Base-by-base conservation (phyloP, 1,284 basidiomycete species). In the Sporisorium graminicola region DNA sequence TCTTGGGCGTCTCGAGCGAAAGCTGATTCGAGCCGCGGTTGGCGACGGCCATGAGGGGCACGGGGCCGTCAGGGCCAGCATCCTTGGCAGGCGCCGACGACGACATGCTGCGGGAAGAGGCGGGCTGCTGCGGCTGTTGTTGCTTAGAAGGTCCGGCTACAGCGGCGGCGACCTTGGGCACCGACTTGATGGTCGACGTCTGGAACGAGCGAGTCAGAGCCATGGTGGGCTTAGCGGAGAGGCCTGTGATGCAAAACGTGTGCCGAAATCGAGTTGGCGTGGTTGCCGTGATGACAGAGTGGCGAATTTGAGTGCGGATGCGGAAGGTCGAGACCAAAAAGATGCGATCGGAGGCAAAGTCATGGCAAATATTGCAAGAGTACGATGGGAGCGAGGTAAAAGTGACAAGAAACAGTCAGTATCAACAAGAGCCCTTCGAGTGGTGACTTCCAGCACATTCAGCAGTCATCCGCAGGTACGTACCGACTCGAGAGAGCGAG, bases 1-100 rank as follows among this genome's bases (percentile, higher is more conserved):
- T 98, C 85, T 90, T 89, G 20, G 95, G 95, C 22, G 91, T 92
- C 88, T 95, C 92, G 75, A 98, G 88, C 84, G 91, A 92, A 18
- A 84, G 81, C 77, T 83, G 82, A 75, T 85, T 85, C 47, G 79
- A 80, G 40, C 71, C 71, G 24, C 77, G 67, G 64, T 82, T 79
- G 43, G 79, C 79, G 12, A 82, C 67, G 2, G 81, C 70, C 40
- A 86, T 87, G 56, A 86, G 77, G 6, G 86, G 86, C 37, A 81
- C 86, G 33, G 86, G 79, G 13, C 79, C 78, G 26, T 75, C 65
- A 9, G 71, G 60, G 4, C 59, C 61, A 14, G 73, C 63, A 46
- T 75, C 65, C 43, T 62, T 55, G 52, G 57, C 56, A 9, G 66
- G 58, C 5, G 68, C 66, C 8, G 72, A 61, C n/a, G 73, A 75